These are phyloP conservation scores for Aureobasidium sp. DNA, from an alignment of 2,329 filamentous ascomycete genomes.

Conservation along the genomic window DNA sequence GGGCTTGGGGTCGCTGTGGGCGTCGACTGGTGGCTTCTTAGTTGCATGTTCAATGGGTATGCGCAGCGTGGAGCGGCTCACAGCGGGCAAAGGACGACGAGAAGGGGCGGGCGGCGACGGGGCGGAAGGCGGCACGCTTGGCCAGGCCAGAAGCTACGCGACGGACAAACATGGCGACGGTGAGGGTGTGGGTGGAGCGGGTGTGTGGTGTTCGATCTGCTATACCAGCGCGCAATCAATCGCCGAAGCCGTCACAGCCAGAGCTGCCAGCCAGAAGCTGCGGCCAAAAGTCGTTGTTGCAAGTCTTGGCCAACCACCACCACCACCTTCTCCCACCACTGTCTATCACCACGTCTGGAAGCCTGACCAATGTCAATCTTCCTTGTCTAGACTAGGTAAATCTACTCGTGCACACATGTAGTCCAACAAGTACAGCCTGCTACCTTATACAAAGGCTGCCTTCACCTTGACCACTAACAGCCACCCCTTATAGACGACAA, in stretches of 20 bases:
- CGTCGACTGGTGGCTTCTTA: conserved; percentile 25
- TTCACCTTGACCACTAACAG: background rate
- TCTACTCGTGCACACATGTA: background rate
- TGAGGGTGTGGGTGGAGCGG: conserved; percentile 1
- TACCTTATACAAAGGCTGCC: background rate
- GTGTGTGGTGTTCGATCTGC: background rate
- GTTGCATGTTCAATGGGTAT: conserved; percentile 18
- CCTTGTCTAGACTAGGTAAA: background rate
- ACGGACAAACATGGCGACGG: conserved; percentile 41
- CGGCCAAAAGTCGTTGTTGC: conserved; percentile 1
- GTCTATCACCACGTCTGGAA: too few species aligned
- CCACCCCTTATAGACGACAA: background rate
- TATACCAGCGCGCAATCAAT: conserved; percentile 2
- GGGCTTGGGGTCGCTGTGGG: conserved; percentile 29
- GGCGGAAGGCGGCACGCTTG: conserved; percentile 38
- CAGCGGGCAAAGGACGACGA: conserved; percentile 40
- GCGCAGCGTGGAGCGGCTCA: conserved; percentile 28
- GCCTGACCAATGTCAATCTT: background rate
- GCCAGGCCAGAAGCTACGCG: conserved; percentile 43
- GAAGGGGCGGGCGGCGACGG: conserved; percentile 41
- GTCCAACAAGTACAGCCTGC: background rate
- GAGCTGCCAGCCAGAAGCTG: background rate
- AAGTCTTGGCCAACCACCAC: background rate
- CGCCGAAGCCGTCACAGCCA: background rate
- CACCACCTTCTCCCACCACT: background rate